Evolutionary conservation across 345 rosid genomes (phyloP).

Genomic region (Citrus australasica): DNA sequence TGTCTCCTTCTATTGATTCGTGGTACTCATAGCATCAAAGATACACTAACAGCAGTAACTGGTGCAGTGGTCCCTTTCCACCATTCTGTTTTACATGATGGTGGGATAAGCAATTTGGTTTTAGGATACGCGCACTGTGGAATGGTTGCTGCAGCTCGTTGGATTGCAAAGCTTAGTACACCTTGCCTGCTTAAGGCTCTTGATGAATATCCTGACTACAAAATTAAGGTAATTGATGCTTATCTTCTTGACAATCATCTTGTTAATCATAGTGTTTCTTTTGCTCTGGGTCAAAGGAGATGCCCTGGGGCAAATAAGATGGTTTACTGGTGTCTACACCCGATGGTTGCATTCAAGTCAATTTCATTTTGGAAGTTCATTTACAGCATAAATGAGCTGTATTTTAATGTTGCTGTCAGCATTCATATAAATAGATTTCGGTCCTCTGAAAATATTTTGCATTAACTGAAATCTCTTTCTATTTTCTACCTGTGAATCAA

Average conservation of each 20-base stretch:
- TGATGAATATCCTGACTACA: constrained; percentile 63
- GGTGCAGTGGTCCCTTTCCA: constrained; percentile 99
- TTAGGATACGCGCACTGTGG: constrained; percentile 98
- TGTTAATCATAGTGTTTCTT: neutral
- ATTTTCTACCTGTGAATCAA: too few relatives aligned
- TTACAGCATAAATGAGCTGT: neutral
- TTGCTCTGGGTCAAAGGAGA: neutral
- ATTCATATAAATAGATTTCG: neutral
- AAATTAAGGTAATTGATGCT: constrained; percentile 60
- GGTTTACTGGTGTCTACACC: neutral
- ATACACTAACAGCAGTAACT: constrained; percentile 93
- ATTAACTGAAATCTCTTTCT: neutral
- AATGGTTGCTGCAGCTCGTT: constrained; percentile 99
- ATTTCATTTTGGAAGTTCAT: too few relatives aligned
- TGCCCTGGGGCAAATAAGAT: neutral
- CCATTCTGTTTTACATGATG: constrained; percentile 92
- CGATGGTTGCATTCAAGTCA: too few relatives aligned
- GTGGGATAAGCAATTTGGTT: constrained; percentile 89
- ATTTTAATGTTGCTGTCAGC: neutral
- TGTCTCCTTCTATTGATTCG: constrained; percentile 82
- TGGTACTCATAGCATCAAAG: constrained; percentile 95
- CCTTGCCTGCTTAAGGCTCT: constrained; percentile 75
- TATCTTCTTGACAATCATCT: neutral
- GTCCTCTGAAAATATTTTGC: neutral
- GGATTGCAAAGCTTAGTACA: constrained; percentile 92